Percentiles rank a stretch among this genome's conserved stretches.
These are phyloP conservation scores for Aspergillus quadrilineatus DNA, from an alignment of 2,329 filamentous ascomycete genomes.

Conservation along the genomic window DNA sequence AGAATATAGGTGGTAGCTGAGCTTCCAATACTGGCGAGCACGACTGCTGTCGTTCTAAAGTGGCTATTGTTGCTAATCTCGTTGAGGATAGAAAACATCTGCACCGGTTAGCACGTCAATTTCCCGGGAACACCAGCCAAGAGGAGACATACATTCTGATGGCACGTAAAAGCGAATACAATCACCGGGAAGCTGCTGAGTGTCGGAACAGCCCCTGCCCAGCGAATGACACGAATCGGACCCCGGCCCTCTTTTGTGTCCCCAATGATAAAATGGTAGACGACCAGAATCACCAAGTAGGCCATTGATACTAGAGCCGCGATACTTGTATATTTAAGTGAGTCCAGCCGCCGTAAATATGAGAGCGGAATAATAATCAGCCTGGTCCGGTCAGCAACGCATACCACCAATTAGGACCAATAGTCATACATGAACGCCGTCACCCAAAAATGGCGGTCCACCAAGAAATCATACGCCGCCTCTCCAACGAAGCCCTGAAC, in stretches of 20 bases:
- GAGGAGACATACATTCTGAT: constrained; percentile 75
- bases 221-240: constrained; percentile 71
- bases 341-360: constrained; percentile 87
- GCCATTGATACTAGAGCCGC: constrained; percentile 89
- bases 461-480: constrained; percentile 67
- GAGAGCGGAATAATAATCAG: constrained; percentile 91
- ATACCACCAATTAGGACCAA: not conserved
- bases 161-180: constrained; percentile 98
- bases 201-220: constrained; percentile 74
- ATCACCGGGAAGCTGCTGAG: constrained; percentile 90
- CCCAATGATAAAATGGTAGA: constrained; percentile 81
- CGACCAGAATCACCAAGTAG: constrained; percentile 87
- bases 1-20: constrained; percentile 85
- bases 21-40: constrained; percentile 79
- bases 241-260: constrained; percentile 74
- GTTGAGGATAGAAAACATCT: constrained; percentile 99
- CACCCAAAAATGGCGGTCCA: constrained; percentile 95
- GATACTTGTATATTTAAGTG: constrained; percentile 94
- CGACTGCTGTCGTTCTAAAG: constrained; percentile 72
- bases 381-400: constrained; percentile 45
- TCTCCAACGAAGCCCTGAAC: constrained; percentile 73
- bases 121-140: not conserved
- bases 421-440: constrained; percentile 79
- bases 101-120: constrained; percentile 2
- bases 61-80: constrained; percentile 86